Evolutionary conservation across 2,329 filamentous ascomycete species (phyloP).

Genomic region (Magnaporthiopsis poae): DNA sequence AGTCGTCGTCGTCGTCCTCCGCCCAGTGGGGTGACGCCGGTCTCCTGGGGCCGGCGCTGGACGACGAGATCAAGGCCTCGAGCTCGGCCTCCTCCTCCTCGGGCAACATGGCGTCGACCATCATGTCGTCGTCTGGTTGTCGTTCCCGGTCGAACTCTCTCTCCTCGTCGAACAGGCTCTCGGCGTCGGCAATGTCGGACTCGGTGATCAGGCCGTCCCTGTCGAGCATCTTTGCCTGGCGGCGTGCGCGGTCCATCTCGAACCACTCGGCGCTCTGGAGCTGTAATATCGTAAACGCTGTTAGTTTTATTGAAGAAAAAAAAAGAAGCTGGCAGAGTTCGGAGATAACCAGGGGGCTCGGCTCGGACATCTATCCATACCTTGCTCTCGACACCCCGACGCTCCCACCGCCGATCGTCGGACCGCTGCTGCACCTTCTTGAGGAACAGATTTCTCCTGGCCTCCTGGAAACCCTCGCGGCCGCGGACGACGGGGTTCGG

Average conservation of each 20-base stretch:
- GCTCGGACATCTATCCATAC: conserved; percentile 17
- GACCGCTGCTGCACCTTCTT: conserved; percentile 53
- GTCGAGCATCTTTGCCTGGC: conserved; percentile 29
- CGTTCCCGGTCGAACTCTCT: conserved; percentile 9
- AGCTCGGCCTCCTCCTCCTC: conserved; percentile 47
- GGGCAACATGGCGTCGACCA: conserved; percentile 43
- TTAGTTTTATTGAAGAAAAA: background rate
- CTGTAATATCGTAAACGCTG: conserved; percentile 15
- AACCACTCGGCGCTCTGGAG: conserved; percentile 33
- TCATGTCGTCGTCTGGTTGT: conserved; percentile 38
- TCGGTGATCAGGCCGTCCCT: conserved; percentile 34
- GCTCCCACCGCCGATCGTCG: conserved; percentile 50
- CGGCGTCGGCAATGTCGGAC: conserved; percentile 41
- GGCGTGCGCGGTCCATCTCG: conserved; percentile 27
- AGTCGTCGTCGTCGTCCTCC: conserved; percentile 44
- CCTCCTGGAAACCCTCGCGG: conserved; percentile 53
- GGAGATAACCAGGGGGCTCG: background rate
- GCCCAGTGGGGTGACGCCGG: conserved; percentile 28
- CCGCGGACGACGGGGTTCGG: conserved; percentile 53
- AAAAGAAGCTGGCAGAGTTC: background rate
- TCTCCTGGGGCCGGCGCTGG: conserved; percentile 26
- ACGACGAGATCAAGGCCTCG: conserved; percentile 44
- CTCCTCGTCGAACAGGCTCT: conserved; percentile 24
- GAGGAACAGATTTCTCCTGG: conserved; percentile 58
- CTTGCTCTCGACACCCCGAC: conserved; percentile 54